Conservation (phyloP, 306 rosid genomes). For the Sesbania bispinosa region DNA sequence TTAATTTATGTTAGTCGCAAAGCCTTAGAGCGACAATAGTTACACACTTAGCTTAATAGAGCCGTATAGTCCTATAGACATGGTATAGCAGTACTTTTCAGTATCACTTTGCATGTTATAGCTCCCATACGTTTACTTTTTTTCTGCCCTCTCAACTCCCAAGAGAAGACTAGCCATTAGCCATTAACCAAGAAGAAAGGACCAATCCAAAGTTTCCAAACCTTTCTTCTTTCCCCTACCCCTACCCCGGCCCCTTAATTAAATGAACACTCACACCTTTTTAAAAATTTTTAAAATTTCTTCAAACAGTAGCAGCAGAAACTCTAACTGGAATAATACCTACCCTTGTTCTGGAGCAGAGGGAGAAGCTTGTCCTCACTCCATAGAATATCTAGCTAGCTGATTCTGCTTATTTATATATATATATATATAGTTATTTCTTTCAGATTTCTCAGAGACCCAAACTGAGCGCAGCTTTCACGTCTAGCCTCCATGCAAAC, state of each 20-base stretch:
- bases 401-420: not conserved
- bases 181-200: not conserved
- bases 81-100: slow-evolving; percentile 7
- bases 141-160: not conserved
- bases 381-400: not conserved
- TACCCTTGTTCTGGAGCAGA: slow-evolving; percentile 17
- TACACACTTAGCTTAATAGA: slow-evolving; percentile 31
- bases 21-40: not conserved
- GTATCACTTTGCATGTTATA: slow-evolving; percentile 18
- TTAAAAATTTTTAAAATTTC: not conserved
- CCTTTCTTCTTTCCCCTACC: not conserved
- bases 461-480: slow-evolving; percentile 67
- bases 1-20: not conserved
- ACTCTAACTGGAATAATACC: slow-evolving; percentile 25
- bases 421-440: not conserved
- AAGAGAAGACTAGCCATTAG: not conserved
- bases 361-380: slow-evolving; percentile 18
- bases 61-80: slow-evolving; percentile 11
- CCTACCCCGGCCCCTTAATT: no score
- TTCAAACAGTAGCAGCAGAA: not conserved
- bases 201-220: not conserved
- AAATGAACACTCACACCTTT: not conserved
- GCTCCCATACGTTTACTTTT: not conserved
- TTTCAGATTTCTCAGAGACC: slow-evolving; percentile 36
- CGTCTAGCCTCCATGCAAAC: slow-evolving; percentile 78